Conservation (phyloP, 441 rosid genomes). For the Geranium incanum region DNA sequence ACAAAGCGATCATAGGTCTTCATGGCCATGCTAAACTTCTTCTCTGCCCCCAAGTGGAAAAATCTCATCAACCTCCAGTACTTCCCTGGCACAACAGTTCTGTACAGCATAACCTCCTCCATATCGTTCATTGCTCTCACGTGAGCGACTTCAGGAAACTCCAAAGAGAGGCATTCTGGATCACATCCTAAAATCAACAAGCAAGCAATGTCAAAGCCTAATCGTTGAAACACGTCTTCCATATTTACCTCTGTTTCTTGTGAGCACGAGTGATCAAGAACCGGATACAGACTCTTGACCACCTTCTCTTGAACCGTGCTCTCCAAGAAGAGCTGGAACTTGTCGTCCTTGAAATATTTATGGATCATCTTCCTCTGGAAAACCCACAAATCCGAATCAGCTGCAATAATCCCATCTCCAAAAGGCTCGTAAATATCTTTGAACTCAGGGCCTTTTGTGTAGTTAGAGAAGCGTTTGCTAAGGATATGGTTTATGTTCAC, state of each 20-base stretch:
- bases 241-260: conserved; percentile 17
- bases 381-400: conserved; percentile 30
- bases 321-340: conserved; percentile 19
- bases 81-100: too few species aligned
- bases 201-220: conserved; percentile 24
- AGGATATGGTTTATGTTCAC: conserved; percentile 26
- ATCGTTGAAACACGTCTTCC: conserved; percentile 21
- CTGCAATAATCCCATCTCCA: conserved; percentile 34
- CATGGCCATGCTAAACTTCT: conserved; percentile 21
- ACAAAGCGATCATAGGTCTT: conserved; percentile 20
- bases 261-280: conserved; percentile 20
- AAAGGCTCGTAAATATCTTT: too few species aligned
- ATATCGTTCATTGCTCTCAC: conserved; percentile 21
- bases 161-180: conserved; percentile 26
- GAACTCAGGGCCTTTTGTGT: conserved; percentile 30
- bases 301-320: conserved; percentile 12
- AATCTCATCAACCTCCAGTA: conserved; percentile 28
- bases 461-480: conserved; percentile 21
- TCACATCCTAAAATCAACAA: conserved; percentile 29
- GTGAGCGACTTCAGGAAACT: conserved; percentile 20
- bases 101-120: conserved; percentile 18
- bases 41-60: too few species aligned
- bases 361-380: conserved; percentile 21
- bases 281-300: conserved; percentile 21
- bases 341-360: conserved; percentile 18